phyloP scores from a whole-genome alignment of 1,284 basidiomycete species.

The Somion occarium region DNA sequence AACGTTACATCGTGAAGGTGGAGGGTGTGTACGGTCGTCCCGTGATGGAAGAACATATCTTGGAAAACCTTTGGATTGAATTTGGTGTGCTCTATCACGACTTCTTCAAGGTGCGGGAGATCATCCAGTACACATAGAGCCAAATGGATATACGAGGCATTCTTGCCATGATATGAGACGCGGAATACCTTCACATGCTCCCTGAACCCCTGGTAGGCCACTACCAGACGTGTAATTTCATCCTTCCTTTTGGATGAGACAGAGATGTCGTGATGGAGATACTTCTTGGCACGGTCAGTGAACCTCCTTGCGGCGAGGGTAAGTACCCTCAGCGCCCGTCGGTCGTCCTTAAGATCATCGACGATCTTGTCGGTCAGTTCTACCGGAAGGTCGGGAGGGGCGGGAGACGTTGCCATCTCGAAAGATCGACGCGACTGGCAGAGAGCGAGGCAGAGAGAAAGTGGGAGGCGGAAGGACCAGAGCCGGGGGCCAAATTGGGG shows the following conservation, averaged over 20 bases:
- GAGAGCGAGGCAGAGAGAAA: no score
- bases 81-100: background rate
- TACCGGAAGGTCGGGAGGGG: background rate
- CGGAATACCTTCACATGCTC: no score
- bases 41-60: background rate
- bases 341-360: background rate
- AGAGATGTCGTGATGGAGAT: background rate
- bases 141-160: background rate
- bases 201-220: background rate
- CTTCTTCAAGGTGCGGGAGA: background rate
- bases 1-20: background rate
- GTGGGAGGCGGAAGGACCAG: no score
- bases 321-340: background rate
- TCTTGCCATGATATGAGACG: background rate
- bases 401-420: no score
- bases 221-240: background rate
- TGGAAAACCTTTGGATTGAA: background rate
- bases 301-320: background rate
- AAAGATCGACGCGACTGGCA: no score
- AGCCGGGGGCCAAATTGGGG: no score
- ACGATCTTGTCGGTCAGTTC: background rate
- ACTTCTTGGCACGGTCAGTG: background rate
- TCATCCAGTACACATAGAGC: no score
- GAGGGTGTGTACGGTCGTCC: background rate
- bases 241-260: background rate